These are phyloP conservation scores for Talaromyces albobiverticillius DNA, from an alignment of 2,329 filamentous ascomycete species.

Conservation along the genomic window DNA sequence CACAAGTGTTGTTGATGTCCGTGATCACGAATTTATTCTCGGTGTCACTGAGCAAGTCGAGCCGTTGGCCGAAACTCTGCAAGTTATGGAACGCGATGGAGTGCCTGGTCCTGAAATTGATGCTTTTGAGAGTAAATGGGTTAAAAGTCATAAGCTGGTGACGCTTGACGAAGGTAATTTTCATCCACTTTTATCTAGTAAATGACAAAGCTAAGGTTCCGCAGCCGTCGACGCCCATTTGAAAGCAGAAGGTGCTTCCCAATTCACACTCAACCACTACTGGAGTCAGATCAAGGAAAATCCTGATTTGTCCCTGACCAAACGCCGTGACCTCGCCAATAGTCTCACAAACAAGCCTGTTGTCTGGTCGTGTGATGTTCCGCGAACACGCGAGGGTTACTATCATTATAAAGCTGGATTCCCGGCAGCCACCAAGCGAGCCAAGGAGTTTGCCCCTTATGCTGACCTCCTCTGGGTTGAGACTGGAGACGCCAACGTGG, in stretches of 20 bases:
- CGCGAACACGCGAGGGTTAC: conserved; percentile 81
- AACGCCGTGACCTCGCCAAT: conserved; percentile 70
- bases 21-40: conserved; percentile 96
- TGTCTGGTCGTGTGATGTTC: conserved; percentile 86
- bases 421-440: conserved; percentile 84
- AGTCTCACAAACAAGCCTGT: conserved; percentile 66
- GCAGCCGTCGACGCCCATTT: conserved; percentile 73
- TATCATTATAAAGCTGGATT: conserved; percentile 64
- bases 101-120: conserved; percentile 79
- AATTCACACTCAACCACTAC: conserved; percentile 67
- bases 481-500: conserved; percentile 82
- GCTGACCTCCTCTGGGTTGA: conserved; percentile 97
- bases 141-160: conserved; percentile 77
- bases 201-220: conserved; percentile 6
- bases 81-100: conserved; percentile 81
- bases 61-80: conserved; percentile 82
- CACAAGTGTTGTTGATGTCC: conserved; percentile 85
- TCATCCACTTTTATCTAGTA: no score
- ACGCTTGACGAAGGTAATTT: conserved; percentile 76
- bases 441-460: conserved; percentile 85
- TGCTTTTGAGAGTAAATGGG: conserved; percentile 80
- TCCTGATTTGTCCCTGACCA: conserved; percentile 72
- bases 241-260: conserved; percentile 60
- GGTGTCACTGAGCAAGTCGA: conserved; percentile 76
- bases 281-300: conserved; percentile 59